Conservation (phyloP, 306 rosid species). For the Cyamopsis tetragonoloba region DNA sequence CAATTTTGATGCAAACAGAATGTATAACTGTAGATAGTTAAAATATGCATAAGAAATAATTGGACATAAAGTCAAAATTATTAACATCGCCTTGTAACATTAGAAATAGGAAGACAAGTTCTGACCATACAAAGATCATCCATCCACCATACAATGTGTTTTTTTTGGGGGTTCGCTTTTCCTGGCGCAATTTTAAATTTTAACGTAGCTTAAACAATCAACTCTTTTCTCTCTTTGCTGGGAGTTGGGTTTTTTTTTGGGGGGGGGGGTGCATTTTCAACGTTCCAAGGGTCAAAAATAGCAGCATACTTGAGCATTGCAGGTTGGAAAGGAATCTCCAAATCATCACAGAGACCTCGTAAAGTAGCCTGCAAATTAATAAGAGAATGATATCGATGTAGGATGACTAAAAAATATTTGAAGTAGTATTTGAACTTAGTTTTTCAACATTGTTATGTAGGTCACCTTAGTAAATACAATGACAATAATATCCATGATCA, state of each 20-base stretch:
- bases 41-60: not conserved
- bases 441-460: not conserved
- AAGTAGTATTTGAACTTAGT: not conserved
- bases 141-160: no score
- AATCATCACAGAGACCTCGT: conserved; percentile 63
- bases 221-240: no score
- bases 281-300: not conserved
- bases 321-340: conserved; percentile 67
- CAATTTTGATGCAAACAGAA: not conserved
- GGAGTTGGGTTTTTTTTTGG: not conserved
- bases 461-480: not conserved
- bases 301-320: conserved; percentile 67
- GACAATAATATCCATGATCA: not conserved
- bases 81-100: not conserved
- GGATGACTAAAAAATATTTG: not conserved
- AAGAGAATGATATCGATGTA: not conserved
- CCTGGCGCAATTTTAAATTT: no score
- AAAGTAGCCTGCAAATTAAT: conserved; percentile 51
- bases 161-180: conserved; percentile 1
- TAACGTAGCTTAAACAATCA: not conserved
- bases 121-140: not conserved
- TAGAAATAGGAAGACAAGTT: not conserved
- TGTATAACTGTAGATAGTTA: not conserved
- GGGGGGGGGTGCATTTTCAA: not conserved
- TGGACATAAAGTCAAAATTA: not conserved